Evolutionary conservation across 2,329 filamentous ascomycete species (phyloP), one percentile per base, ranked within the genome.

Genomic region (Neopestalotiopsis sp.): DNA sequence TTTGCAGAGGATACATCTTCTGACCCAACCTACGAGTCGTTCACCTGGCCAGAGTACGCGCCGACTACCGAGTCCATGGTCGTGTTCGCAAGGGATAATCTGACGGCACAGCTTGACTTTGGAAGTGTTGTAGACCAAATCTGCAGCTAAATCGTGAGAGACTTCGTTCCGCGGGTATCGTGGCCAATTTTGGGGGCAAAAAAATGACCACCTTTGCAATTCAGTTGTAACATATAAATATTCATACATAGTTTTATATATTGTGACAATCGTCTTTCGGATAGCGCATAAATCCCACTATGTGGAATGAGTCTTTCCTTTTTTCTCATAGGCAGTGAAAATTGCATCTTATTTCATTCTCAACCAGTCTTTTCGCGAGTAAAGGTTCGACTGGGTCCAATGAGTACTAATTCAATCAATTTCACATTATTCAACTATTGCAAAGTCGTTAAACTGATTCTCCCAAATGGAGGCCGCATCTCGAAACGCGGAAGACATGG

Each of bases 21-120:
- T 14, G 65, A 67, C 4, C 65, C 65, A 13, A 61, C 40, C 0
- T 56, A 59, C n/a, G 65, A 56, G 3, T 14, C 32, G 0, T 45
- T 45, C 13, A 14, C 58, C 10, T 67, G 65, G 65, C 65, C 65
- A 40, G 42, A 61, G 32, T 67, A 67, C 40, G 38, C 7, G 9
- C 13, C n/a, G 17, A 61, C 20, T 13, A 40, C 56, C 7, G 30
- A 49, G 32, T 61, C n/a, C 34, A 58, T 61, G 32, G 65, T 28
- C 5, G 30, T 61, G 9, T 49, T 67, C n/a, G 65, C 53, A 30
- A 56, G 53, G 4, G 65, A 67, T 14, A 56, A 67, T n/a, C n/a
- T 42, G 34, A 24, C 14, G 32, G 49, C 40, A 3, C 56, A 67
- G 32, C 40, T 67, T 32, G 56, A 61, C 17, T 30, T 45, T 61